phyloP scores from a whole-genome alignment of 2,329 filamentous ascomycete species.

The Karstenula rhodostoma region DNA sequence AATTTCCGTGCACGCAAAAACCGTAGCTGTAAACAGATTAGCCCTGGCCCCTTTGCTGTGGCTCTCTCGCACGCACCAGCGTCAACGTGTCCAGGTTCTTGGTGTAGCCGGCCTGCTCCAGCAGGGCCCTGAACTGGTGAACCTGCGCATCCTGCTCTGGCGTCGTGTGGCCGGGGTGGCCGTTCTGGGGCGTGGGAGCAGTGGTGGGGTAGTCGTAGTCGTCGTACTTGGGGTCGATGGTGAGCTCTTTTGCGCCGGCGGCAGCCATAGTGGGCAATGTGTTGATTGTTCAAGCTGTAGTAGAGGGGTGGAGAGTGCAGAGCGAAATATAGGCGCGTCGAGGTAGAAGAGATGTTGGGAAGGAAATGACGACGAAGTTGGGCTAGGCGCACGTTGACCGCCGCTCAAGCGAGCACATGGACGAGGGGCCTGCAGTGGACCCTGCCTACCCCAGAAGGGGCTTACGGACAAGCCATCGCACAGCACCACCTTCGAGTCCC shows the following conservation, averaged over 20 bases:
- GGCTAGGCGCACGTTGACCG: slow-evolving; percentile 36
- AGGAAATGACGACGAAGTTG: slow-evolving; percentile 38
- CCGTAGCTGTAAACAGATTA: slow-evolving; percentile 67
- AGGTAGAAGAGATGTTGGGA: slow-evolving; percentile 20
- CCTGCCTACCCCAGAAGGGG: background rate
- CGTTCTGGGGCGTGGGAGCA: slow-evolving; percentile 72
- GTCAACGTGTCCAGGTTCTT: slow-evolving; percentile 92
- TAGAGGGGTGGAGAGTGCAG: background rate
- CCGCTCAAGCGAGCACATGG: slow-evolving; percentile 27
- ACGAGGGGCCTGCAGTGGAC: slow-evolving; percentile 10
- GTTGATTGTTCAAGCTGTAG: background rate
- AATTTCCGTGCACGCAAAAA: slow-evolving; percentile 97
- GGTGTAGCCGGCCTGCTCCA: slow-evolving; percentile 83
- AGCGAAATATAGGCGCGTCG: slow-evolving; percentile 7
- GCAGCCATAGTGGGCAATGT: slow-evolving; percentile 42
- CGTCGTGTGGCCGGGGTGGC: slow-evolving; percentile 89
- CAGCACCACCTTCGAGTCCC: background rate
- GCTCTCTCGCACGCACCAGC: slow-evolving; percentile 65
- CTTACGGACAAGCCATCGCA: background rate
- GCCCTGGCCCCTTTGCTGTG: slow-evolving; percentile 8
- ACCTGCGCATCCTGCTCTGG: slow-evolving; percentile 89
- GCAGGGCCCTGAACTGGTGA: slow-evolving; percentile 80
- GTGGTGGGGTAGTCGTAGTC: slow-evolving; percentile 91
- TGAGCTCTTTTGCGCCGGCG: slow-evolving; percentile 43
- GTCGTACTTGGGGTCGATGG: slow-evolving; percentile 89